Evolutionary conservation across 1,139 yeast species (phyloP).

Genomic region (Sugiyamaella grinbergsii): DNA sequence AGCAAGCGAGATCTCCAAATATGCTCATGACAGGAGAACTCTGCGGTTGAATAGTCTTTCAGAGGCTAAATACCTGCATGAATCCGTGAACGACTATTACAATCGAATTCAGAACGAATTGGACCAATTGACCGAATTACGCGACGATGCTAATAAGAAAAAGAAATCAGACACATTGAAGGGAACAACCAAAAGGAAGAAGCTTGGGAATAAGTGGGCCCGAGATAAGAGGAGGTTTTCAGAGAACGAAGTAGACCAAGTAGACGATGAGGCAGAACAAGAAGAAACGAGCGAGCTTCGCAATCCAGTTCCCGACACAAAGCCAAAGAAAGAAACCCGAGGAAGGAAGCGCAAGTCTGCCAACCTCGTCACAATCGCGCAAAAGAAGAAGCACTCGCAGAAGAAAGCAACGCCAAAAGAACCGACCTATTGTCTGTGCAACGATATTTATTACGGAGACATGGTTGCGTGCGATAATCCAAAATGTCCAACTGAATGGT

Average conservation of each 20-base stretch:
- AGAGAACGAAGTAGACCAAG: neutral
- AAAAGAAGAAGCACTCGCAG: neutral
- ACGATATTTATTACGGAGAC: slow-evolving; percentile 77
- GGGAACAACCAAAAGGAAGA: slow-evolving; percentile 1
- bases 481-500: slow-evolving; percentile 81
- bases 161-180: neutral
- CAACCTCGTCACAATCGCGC: no score
- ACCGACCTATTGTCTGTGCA: slow-evolving; percentile 68
- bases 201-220: neutral
- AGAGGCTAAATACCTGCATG: slow-evolving; percentile 25
- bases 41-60: slow-evolving; percentile 22
- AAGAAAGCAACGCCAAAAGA: slow-evolving; percentile 16
- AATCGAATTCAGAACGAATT: slow-evolving; percentile 22
- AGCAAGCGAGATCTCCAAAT: slow-evolving; percentile 7
- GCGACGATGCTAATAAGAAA: slow-evolving; percentile 1
- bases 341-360: no score
- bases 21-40: slow-evolving; percentile 15
- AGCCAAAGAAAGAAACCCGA: no score
- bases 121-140: slow-evolving; percentile 1
- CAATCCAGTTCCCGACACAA: no score
- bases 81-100: slow-evolving; percentile 20
- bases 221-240: no score
- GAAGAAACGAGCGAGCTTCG: neutral
- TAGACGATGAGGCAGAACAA: neutral
- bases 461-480: slow-evolving; percentile 89